phyloP scores from a whole-genome alignment of 2,329 filamentous ascomycete genomes.

The Fusarium cyanostomum region DNA sequence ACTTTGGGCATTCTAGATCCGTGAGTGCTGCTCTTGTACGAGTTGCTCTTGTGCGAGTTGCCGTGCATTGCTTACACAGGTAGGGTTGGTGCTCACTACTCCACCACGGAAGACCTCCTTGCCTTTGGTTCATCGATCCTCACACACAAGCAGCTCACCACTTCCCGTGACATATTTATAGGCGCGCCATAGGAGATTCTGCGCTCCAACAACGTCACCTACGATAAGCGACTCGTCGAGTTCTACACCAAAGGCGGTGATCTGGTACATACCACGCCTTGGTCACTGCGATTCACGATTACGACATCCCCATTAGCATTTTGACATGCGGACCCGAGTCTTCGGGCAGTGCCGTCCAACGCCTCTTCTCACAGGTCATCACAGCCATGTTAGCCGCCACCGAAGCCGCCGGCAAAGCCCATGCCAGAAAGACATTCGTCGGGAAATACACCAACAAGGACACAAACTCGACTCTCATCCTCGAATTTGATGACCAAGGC shows the following conservation, averaged over 20 bases:
- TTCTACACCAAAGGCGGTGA: constrained; percentile 13
- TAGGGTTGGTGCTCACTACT: constrained; percentile 15
- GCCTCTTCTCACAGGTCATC: constrained; percentile 10
- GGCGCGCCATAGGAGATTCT: constrained; percentile 14
- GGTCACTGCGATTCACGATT: constrained; percentile 8
- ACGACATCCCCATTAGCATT: constrained; percentile 6
- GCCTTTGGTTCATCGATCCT: constrained; percentile 12
- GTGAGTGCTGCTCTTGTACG: not conserved
- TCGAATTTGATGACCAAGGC: not conserved
- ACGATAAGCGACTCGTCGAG: constrained; percentile 3
- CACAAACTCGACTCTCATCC: not conserved
- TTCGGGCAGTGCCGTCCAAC: not conserved
- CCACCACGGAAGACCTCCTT: constrained; percentile 14
- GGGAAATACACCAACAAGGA: not conserved
- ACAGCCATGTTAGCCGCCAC: not conserved
- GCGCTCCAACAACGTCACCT: constrained; percentile 12
- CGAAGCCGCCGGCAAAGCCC: constrained; percentile 4
- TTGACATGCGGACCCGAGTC: not conserved
- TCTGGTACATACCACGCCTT: constrained; percentile 4
- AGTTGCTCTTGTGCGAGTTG: rapidly evolving
- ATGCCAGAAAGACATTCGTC: not conserved
- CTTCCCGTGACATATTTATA: not conserved
- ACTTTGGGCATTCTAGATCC: constrained; percentile 5
- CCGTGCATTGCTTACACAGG: not conserved
- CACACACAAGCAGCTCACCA: not conserved